Evolutionary conservation across 768 basidiomycete genomes (phyloP), one percentile per base, ranked within the genome.

Genomic region (Agaricus blazei): DNA sequence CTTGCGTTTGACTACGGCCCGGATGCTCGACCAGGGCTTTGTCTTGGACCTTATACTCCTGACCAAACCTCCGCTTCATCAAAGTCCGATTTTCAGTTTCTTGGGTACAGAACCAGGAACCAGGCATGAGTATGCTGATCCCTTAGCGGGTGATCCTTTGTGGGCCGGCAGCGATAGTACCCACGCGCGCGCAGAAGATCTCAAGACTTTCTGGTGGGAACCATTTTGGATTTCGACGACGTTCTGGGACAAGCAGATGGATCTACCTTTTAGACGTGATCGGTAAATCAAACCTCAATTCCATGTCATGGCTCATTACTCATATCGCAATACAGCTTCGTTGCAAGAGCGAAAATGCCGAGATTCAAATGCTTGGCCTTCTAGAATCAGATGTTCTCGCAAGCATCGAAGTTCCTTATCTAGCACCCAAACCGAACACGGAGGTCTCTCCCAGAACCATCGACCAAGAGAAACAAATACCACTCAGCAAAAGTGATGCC

Each of bases 301-400:
- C 23, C 36, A 7, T 2, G 24, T 40, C 29, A 15, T 47, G 19
- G 34, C 9, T 45, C 23, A 45, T 48, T 49, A 37, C 27, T 58
- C 46, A 61, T 19, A 9, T 19, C 48, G 29, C 55, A 38, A 15
- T 40, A 61, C 60, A 94, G 96, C 58, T 98, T 98, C 66, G 76
- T 98, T 26, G 88, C 93, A 4, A 84, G 96, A 29, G 93, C 90
- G n/a, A 91, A 92, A 72, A 96, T 97, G 93, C 91, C 63, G 91
- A 95, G 65, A 93, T 97, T 38, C 90, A 97, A 64, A 95, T 92
- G 90, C 80, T 97, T 1, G 95, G 95, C 5, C 73, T 96, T 8
- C 75, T 96, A 43, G 93, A 93, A 60, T 90, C 95, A 61, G 93
- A 96, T 62, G 87, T 97, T 29, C 83, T 93, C 23, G 87, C 91